Base-by-base conservation (phyloP, 768 basidiomycete species). In the Erythrobasidium yunnanense region DNA sequence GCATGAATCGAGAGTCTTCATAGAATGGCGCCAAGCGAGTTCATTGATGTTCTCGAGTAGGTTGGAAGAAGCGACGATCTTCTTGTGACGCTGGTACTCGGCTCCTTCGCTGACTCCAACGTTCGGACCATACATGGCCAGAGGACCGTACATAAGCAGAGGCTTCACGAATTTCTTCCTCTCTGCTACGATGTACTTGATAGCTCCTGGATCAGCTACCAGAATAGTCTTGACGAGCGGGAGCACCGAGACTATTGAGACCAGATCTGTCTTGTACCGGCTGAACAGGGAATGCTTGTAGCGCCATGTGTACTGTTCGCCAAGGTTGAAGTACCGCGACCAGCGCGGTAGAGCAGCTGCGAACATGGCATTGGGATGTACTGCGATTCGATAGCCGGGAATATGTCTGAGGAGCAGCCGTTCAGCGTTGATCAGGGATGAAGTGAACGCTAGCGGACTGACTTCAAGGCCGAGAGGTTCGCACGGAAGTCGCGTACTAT, bases 101-200 rank as follows among this genome's bases (percentile, higher is more conserved):
- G 82, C 81, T 22, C 81, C 82, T 70, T 86, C 85, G 0, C 83
- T 81, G 1, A 79, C 80, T n/a, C 86, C 80, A 47, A 86, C 82
- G 68, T 86, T 87, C 4, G 71, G 71, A 4, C 85, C 85, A 71
- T 81, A 86, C 63, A 83, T 77, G 0, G 74, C 66, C 18, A 86
- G 74, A 20, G 17, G 77, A 67, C 0, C 67, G 68, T 85, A 85
- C 27, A 77, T 71, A 3, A 79, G 68, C 0, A 81, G 70, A 6
- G 83, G 81, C 70, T 86, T 86, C 0, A 83, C 81, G 69, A 84
- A 86, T 29, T 52, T 63, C 18, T 63, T 66, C 23, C 67, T 45
- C 25, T 68, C 67, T 18, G 46, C 52, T 32, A 52, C 51, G 50
- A 68, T 65, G 25, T 46, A 68, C 32, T 51, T 62, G 34, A 68